Conservation (phyloP, 2,329 filamentous ascomycete genomes). For the Clonostachys rhizophaga region DNA sequence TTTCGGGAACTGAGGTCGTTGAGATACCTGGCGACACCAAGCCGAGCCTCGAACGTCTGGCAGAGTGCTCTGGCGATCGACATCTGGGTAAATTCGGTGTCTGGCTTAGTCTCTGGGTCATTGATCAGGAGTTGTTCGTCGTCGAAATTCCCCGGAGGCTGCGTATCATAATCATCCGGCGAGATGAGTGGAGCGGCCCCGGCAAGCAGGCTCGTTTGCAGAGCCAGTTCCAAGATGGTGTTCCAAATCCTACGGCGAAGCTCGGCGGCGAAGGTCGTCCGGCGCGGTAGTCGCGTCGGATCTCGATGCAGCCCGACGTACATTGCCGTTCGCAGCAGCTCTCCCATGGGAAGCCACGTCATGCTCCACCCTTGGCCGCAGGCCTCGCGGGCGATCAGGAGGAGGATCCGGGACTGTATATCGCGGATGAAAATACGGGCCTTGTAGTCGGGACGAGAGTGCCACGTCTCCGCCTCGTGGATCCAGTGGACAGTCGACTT, state of each 20-base stretch:
- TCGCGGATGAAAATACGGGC: conserved; percentile 39
- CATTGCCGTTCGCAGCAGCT: conserved; percentile 37
- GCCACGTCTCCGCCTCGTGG: conserved; percentile 51
- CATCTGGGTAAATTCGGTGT: conserved; percentile 28
- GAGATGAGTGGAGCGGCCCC: conserved; percentile 40
- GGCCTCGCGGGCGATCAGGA: conserved; percentile 34
- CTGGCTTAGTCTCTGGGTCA: conserved; percentile 20
- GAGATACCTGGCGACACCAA: conserved; percentile 33
- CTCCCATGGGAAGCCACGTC: conserved; percentile 39
- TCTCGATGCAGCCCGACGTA: conserved; percentile 48
- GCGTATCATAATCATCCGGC: conserved; percentile 40
- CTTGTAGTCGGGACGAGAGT: conserved; percentile 48
- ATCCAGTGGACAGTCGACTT: conserved; percentile 48
- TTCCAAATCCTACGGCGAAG: conserved; percentile 48
- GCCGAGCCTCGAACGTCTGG: conserved; percentile 32
- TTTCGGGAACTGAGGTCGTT: conserved; percentile 29
- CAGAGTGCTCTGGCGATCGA: conserved; percentile 35
- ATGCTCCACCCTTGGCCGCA: conserved; percentile 34
- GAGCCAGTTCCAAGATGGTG: conserved; percentile 40
- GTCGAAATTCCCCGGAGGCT: conserved; percentile 41
- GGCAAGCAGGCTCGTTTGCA: conserved; percentile 38
- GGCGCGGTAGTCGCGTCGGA: conserved; percentile 29
- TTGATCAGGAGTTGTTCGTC: conserved; percentile 34
- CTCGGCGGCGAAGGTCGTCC: conserved; percentile 30
- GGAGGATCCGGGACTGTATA: conserved; percentile 41